Percentiles rank a stretch among this genome's conserved stretches.
Evolutionary conservation across 306 rosid genomes (phyloP).

Genomic region (Quercus wislizeni): DNA sequence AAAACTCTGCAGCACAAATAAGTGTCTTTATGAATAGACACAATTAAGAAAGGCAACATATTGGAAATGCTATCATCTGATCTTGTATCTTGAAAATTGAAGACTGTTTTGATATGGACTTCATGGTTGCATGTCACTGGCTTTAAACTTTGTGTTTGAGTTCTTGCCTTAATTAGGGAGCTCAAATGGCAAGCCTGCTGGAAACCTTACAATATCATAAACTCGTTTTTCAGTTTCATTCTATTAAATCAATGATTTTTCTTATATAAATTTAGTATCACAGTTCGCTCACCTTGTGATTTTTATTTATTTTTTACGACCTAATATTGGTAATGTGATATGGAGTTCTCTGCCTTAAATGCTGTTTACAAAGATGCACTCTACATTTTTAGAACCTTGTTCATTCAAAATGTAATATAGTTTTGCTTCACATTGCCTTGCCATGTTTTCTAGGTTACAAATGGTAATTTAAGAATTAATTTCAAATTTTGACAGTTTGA

Average conservation of each 20-base stretch:
- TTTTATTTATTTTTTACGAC: neutral
- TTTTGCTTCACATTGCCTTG: neutral
- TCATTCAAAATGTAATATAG: neutral
- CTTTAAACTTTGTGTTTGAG: slow-evolving; percentile 14
- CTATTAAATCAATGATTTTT: neutral
- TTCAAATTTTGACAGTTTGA: neutral
- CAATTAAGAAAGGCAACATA: neutral
- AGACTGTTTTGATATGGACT: slow-evolving; percentile 2
- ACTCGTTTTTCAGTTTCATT: neutral
- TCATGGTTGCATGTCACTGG: slow-evolving; percentile 7
- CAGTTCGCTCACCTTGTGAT: neutral
- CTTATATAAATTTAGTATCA: neutral
- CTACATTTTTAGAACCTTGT: neutral
- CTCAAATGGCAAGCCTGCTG: slow-evolving; percentile 3
- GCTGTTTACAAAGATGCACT: neutral
- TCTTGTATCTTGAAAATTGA: slow-evolving; percentile 4
- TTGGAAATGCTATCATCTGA: neutral
- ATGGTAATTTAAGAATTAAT: neutral
- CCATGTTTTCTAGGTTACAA: neutral
- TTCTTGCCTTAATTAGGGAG: neutral
- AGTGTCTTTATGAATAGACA: too few species aligned
- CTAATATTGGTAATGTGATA: neutral
- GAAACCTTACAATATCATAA: neutral
- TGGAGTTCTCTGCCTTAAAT: neutral
- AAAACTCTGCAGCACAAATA: too few species aligned